Conservation (phyloP, 2,329 filamentous ascomycete genomes). For the Monosporascus cannonballus region DNA sequence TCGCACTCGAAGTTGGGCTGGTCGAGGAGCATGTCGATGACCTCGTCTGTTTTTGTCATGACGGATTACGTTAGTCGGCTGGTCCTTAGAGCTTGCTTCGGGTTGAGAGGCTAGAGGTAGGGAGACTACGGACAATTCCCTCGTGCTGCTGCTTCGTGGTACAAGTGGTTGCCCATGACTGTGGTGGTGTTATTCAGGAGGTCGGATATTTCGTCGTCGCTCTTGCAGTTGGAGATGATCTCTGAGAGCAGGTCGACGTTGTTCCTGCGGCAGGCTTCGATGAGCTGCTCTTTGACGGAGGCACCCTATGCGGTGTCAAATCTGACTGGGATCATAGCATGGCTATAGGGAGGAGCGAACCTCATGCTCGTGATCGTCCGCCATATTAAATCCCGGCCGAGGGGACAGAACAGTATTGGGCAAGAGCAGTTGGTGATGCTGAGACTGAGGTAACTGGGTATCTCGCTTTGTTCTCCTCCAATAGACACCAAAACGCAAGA, state of each 20-base stretch:
- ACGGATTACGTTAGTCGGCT: conserved; percentile 2
- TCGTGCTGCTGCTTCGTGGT: conserved; percentile 80
- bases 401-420: background rate
- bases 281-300: conserved; percentile 74
- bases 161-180: conserved; percentile 78
- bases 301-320: conserved; percentile 57
- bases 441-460: background rate
- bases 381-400: conserved; percentile 19
- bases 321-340: background rate
- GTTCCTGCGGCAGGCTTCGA: conserved; percentile 91
- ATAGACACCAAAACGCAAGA: too few relatives aligned
- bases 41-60: conserved; percentile 52
- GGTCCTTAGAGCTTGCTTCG: too few relatives aligned
- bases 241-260: conserved; percentile 80
- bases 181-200: conserved; percentile 84
- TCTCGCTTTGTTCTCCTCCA: too few relatives aligned
- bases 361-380: conserved; percentile 27
- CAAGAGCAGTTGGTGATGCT: background rate
- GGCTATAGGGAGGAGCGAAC: conserved; percentile 12
- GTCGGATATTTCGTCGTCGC: conserved; percentile 60
- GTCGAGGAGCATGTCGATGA: conserved; percentile 77
- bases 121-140: conserved; percentile 66
- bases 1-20: conserved; percentile 83
- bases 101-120: background rate
- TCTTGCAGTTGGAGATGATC: conserved; percentile 56